Conservation (phyloP, 75 land plant genomes). For the Selaginella moellendorffii region DNA sequence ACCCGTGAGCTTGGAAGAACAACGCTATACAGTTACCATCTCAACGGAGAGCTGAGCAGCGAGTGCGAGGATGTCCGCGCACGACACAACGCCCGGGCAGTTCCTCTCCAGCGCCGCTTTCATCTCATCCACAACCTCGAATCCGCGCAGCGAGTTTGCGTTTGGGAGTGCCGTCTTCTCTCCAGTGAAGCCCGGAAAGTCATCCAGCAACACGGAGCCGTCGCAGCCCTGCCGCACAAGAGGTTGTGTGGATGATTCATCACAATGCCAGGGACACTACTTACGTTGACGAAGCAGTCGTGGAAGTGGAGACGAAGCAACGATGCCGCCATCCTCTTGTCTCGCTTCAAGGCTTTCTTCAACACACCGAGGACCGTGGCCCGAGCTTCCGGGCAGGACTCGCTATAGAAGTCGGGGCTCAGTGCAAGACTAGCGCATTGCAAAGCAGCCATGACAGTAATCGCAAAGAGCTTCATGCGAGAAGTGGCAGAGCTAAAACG, state of each 20-base stretch:
- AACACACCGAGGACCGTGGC: background rate
- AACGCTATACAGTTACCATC: background rate
- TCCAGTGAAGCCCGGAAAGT: background rate
- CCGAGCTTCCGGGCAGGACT: constrained; percentile 4
- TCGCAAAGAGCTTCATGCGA: too few relatives aligned
- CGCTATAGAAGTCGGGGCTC: background rate
- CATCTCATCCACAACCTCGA: background rate
- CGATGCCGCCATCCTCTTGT: constrained; percentile 1
- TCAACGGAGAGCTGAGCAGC: background rate
- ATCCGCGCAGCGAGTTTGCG: background rate
- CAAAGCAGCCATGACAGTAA: too few relatives aligned
- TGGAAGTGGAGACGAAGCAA: constrained; percentile 2
- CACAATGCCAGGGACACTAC: background rate
- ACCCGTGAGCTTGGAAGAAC: background rate
- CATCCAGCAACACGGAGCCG: background rate
- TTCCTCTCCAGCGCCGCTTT: background rate
- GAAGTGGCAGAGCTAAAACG: too few relatives aligned
- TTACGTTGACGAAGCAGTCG: constrained; percentile 11
- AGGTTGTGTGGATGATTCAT: background rate
- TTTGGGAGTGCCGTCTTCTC: background rate
- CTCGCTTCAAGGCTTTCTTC: background rate
- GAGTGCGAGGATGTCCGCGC: constrained; percentile 2
- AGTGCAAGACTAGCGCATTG: too few relatives aligned
- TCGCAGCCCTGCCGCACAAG: constrained; percentile 10
- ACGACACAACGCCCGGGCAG: constrained; percentile 5